These are phyloP conservation scores for Raphanus sativus DNA, from an alignment of 345 rosid species.

Conservation along the genomic window DNA sequence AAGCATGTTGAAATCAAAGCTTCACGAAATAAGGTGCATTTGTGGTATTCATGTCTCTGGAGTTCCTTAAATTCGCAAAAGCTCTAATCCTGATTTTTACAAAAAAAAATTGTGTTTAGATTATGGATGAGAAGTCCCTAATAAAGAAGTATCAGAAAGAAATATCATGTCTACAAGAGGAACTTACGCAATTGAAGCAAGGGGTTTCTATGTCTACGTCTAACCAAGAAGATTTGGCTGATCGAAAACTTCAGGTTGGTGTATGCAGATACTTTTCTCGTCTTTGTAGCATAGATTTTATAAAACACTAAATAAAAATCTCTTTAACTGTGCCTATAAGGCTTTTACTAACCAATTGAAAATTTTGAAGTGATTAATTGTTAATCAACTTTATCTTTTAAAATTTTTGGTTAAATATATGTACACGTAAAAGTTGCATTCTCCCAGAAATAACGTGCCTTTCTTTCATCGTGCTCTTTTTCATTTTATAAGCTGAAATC, in stretches of 20 bases:
- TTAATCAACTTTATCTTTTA: background rate
- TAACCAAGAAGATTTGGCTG: conserved; percentile 82
- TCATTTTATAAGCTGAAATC: conserved; percentile 62
- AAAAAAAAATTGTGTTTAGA: conserved; percentile 44
- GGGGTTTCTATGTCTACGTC: conserved; percentile 65
- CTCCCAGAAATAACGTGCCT: conserved; percentile 8
- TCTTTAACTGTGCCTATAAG: background rate
- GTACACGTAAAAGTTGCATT: conserved; percentile 3
- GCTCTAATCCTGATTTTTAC: conserved; percentile 20
- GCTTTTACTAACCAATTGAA: background rate
- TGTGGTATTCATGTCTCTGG: conserved; percentile 14
- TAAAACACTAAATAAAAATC: background rate
- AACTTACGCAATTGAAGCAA: conserved; percentile 77
- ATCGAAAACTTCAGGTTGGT: conserved; percentile 76
- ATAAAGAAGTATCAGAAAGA: conserved; percentile 98
- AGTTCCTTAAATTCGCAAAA: background rate
- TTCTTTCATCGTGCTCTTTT: conserved; percentile 10
- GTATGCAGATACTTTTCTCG: conserved; percentile 21
- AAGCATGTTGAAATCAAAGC: conserved; percentile 96
- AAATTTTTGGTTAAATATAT: conserved; percentile 17
- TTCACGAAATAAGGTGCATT: conserved; percentile 88
- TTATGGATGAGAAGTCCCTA: conserved; percentile 94
- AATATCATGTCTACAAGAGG: conserved; percentile 82
- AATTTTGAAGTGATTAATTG: background rate
- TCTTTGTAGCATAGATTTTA: conserved; percentile 1